phyloP scores from a whole-genome alignment of 2,329 filamentous ascomycete species.

The Pezicula rhizophila region DNA sequence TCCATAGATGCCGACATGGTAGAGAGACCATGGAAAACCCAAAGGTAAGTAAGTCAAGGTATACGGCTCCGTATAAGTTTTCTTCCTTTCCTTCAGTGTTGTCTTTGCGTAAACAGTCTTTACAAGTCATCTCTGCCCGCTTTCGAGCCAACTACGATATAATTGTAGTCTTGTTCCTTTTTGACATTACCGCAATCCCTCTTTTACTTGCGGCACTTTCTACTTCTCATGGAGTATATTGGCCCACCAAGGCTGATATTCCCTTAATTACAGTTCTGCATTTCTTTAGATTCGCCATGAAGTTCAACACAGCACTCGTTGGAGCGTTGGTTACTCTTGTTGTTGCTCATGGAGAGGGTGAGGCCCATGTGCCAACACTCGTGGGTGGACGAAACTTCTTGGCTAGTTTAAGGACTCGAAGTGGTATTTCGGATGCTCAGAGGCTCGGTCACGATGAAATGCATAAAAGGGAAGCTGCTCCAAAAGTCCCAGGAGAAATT shows the following conservation, averaged over 20 bases:
- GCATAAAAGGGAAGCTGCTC: constrained; percentile 4
- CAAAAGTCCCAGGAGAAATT: background rate
- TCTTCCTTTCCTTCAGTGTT: too few species aligned
- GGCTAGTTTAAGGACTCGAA: constrained; percentile 17
- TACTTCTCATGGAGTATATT: background rate
- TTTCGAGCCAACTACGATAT: background rate
- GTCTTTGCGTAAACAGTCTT: too few species aligned
- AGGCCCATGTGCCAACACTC: constrained; percentile 13
- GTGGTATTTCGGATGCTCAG: constrained; percentile 8
- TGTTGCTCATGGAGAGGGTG: constrained; percentile 15
- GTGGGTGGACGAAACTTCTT: constrained; percentile 21
- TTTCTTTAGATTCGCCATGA: constrained; percentile 11
- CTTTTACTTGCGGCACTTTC: constrained; percentile 9
- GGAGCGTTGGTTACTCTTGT: constrained; percentile 11
- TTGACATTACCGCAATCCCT: constrained; percentile 10
- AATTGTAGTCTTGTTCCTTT: background rate
- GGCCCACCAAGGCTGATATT: background rate
- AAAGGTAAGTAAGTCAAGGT: too few species aligned
- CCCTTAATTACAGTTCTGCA: background rate
- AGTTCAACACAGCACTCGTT: constrained; percentile 9
- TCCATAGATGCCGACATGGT: too few species aligned
- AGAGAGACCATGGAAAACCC: too few species aligned
- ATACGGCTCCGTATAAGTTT: too few species aligned
- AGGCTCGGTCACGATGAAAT: background rate
- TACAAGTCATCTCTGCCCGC: background rate